Base-by-base conservation (phyloP, 768 basidiomycete genomes). In the Clitopilus passeckerianus region DNA sequence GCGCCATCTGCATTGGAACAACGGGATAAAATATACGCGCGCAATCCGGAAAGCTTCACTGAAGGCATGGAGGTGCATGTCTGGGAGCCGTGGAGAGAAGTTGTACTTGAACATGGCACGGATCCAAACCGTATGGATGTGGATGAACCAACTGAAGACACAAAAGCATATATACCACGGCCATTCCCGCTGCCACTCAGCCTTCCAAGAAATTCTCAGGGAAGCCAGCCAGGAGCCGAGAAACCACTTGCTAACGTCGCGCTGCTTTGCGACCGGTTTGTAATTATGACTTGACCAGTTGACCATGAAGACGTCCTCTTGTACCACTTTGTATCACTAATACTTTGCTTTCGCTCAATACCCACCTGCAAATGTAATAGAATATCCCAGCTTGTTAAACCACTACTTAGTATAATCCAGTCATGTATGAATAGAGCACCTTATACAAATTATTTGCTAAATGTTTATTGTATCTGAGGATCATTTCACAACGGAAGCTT, bases 21-120 rank as follows among this genome's bases (percentile, higher is more conserved):
- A 5, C 58, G 34, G 14, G 53, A 54, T 52, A 61, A 67, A 6
- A 69, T 70, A 10, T 59, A 65, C 5, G 65, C 70, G 59, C 72
- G 75, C 53, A 73, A 73, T 56, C 65, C 68, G 1, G 75, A 75
- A 35, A 68, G 69, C 5, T 76, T 85, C 24, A 61, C 67, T 9
- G 72, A 72, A 20, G 82, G 78, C 0, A 65, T 64, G 7, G 76
- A 77, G 1, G 68, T 84, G 12, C 70, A 72, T 46, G 71, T 79
- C 6, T 85, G 83, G 80, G 65, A 72, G 35, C 84, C 85, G 4
- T 50, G 46, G 46, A 20, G 5, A 23, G 46, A n/a, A 23, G 46
- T 50, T 50, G 9, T 50, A 23, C 18, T 50, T 20, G 18, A 50
- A 5, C 9, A 2, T 12, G 4, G 10, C 5, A 50, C 5, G 16